Evolutionary conservation across 2,329 filamentous ascomycete species (phyloP).

Genomic region (Cladorrhinum sp.): DNA sequence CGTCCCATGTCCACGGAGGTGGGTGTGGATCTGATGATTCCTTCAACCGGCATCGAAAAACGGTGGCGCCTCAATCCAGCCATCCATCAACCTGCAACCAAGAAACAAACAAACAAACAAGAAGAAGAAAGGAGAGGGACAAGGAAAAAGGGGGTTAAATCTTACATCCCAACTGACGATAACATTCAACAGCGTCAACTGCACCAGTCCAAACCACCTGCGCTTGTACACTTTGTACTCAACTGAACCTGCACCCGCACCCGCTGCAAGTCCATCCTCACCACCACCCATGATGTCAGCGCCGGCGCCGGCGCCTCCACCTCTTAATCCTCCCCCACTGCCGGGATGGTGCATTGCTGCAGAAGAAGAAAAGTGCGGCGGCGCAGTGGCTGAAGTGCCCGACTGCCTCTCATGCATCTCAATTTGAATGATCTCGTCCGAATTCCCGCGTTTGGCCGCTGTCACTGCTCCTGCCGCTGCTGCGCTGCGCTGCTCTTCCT

Average conservation of each 20-base stretch:
- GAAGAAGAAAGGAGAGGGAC: slow-evolving; percentile 29
- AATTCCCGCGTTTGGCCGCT: not conserved
- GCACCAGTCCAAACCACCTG: slow-evolving; percentile 81
- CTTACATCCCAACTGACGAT: slow-evolving; percentile 94
- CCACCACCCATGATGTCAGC: not conserved
- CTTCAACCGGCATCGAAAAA: too few relatives aligned
- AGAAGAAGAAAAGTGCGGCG: not conserved
- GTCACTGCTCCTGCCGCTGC: not conserved
- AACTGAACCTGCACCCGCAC: slow-evolving; percentile 7
- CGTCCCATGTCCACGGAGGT: not conserved
- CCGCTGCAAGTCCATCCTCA: slow-evolving; percentile 11
- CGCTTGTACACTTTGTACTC: slow-evolving; percentile 63
- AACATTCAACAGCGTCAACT: slow-evolving; percentile 85
- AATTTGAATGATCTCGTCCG: slow-evolving; percentile 7
- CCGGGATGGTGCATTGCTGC: not conserved
- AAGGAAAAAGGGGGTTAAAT: not conserved
- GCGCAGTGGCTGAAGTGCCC: not conserved
- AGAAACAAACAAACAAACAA: not conserved
- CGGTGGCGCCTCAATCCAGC: not conserved
- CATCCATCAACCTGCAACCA: not conserved
- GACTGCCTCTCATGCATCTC: slow-evolving; percentile 12
- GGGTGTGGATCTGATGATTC: not conserved
- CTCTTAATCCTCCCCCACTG: too few relatives aligned
- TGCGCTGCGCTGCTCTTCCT: too few relatives aligned
- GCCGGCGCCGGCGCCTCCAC: not conserved